phyloP scores from a whole-genome alignment of 495 filamentous ascomycete genomes.

The Xylaria grammica region DNA sequence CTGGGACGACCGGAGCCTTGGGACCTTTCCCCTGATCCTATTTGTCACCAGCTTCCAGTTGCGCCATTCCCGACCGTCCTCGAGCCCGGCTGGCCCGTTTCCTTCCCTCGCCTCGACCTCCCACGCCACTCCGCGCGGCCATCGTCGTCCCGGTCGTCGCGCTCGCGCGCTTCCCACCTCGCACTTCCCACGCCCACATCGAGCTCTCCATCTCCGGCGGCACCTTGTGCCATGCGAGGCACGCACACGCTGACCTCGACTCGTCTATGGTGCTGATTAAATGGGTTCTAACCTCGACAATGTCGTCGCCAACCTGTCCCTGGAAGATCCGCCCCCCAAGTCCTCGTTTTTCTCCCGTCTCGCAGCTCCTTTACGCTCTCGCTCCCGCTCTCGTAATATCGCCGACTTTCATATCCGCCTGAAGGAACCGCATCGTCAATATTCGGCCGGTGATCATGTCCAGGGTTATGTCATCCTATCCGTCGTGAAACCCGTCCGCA shows the following conservation, averaged over 20 bases:
- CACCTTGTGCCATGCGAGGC: constrained; percentile 39
- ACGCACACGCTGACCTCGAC: constrained; percentile 28
- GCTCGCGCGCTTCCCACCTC: constrained; percentile 5
- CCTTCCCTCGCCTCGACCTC: neutral
- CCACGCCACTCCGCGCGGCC: neutral
- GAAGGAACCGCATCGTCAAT: constrained; percentile 89
- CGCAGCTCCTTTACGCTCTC: constrained; percentile 65
- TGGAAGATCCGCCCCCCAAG: constrained; percentile 43
- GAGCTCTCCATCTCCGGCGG: constrained; percentile 6
- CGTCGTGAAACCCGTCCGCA: constrained; percentile 78
- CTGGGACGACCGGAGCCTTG: constrained; percentile 24
- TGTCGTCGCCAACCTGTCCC: constrained; percentile 31
- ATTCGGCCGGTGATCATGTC: constrained; percentile 67
- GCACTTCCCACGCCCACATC: neutral
- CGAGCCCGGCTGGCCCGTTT: constrained; percentile 19
- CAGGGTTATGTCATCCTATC: constrained; percentile 79
- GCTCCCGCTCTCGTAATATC: constrained; percentile 67
- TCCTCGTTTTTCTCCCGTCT: constrained; percentile 53
- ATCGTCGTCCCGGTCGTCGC: constrained; percentile 12
- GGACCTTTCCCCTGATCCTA: constrained; percentile 7
- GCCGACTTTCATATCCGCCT: constrained; percentile 80
- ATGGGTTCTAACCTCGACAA: constrained; percentile 43
- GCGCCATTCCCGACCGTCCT: neutral
- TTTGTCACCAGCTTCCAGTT: constrained; percentile 11
- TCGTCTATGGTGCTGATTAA: constrained; percentile 32